Base-by-base conservation (phyloP, 305 asterid species). In the Ilex paraguariensis region DNA sequence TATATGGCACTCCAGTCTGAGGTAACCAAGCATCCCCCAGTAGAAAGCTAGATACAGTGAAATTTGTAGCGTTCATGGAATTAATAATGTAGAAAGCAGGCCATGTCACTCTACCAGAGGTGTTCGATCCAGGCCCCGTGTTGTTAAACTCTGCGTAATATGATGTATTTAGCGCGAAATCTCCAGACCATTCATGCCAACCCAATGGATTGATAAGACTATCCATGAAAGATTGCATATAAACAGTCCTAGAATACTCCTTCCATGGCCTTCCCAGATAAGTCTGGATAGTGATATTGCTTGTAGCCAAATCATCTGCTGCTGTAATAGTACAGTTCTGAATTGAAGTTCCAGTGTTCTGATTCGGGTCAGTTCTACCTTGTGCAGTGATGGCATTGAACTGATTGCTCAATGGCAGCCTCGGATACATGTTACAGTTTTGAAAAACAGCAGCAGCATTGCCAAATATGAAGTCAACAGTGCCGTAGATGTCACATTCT, bases 261-360 rank as follows among this genome's bases (percentile, higher is more conserved):
- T 77, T 77, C 82, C 82, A 77, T 1, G 82, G 82, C 67, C 82
- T 54, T 1, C 82, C 82, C 31, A 77, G 57, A 31, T 59, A 77
- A 5, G 82, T 73, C 54, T 36, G 51, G 0, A 65, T 49, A 0
- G 32, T 59, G 3, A 50, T 52, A 14, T 57, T 63, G 50, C 79
- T 70, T 0, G 61, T 13, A 3, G 70, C 73, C 16, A 76, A 48
- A 12, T 76, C 75, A 2, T 57, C 48, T 2, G 81, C 60, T 1
- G 76, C 73, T 48, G 4, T 39, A 6, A 77, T 52, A 0, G 62
- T 51, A 56, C 82, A 77, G 32, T 69, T 69, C 33, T 69, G 82
- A 28, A 77, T 66, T 2, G 76, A 73, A 7, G 59, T 70, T 39
- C 82, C 82, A 0, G 79, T 77, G 66, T 70, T 77, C 57, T 73